A percentile compares a stretch with the other conserved stretches of the same genome.
Conservation (phyloP, 441 rosid species). For the Viola pubescens region DNA sequence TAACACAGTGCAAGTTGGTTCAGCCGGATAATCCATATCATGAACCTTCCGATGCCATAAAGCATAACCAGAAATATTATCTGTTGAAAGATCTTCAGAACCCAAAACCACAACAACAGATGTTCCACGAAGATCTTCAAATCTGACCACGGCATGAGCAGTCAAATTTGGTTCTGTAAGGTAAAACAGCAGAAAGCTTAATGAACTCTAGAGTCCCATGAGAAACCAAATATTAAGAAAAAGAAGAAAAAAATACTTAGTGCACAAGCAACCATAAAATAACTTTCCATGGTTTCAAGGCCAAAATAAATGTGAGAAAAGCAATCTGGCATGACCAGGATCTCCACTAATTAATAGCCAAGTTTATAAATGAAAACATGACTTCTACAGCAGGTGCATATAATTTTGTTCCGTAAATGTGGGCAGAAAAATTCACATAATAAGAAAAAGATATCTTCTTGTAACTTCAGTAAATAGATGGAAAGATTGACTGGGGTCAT, state of each 20-base stretch:
- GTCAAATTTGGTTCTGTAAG: conserved; percentile 30
- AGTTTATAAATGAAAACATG: not conserved
- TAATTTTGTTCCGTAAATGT: not conserved
- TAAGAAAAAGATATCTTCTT: not conserved
- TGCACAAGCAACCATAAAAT: not conserved
- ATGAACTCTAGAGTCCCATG: not conserved
- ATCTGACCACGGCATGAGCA: conserved; percentile 31
- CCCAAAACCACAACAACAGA: conserved; percentile 54
- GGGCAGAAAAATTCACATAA: not conserved
- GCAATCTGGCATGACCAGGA: conserved; percentile 3
- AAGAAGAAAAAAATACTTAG: not conserved
- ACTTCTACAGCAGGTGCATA: not conserved
- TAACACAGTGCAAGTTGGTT: conserved; percentile 46
- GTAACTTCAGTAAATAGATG: not conserved
- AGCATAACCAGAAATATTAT: conserved; percentile 30
- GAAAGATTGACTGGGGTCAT: conserved; percentile 32
- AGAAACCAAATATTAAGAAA: not conserved
- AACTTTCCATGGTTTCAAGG: not conserved
- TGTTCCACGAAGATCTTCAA: conserved; percentile 57
- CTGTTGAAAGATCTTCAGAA: conserved; percentile 31
- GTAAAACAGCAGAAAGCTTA: not conserved
- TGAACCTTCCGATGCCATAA: conserved; percentile 55
- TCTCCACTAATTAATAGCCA: too few species aligned
- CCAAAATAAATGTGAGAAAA: too few species aligned
- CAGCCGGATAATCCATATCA: conserved; percentile 42